Conservation (phyloP, 441 rosid species). For the Adansonia gregorii region DNA sequence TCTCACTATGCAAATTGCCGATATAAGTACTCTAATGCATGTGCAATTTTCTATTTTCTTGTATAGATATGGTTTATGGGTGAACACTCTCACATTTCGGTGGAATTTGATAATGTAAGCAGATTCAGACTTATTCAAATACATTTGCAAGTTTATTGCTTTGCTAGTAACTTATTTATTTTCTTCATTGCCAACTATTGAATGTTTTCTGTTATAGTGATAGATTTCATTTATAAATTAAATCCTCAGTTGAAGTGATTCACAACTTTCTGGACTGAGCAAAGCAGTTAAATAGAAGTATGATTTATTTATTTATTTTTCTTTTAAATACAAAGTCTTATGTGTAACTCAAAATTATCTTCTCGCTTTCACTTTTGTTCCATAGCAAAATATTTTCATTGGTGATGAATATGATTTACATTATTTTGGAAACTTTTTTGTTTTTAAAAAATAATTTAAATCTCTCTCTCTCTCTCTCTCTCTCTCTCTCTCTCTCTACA, state of each 20-base stretch:
- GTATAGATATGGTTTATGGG: slow-evolving; percentile 91
- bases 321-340: not conserved
- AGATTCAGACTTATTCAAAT: slow-evolving; percentile 24
- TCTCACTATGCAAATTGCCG: not conserved
- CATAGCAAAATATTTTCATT: not conserved
- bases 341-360: slow-evolving; percentile 4
- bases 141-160: not conserved
- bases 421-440: not conserved
- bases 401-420: not conserved
- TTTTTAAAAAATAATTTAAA: not conserved
- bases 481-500: no score
- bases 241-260: not conserved
- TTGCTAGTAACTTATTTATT: not conserved
- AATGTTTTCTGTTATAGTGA: not conserved
- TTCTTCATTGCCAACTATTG: not conserved
- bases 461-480: no score
- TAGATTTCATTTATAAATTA: not conserved
- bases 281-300: not conserved
- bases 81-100: slow-evolving; percentile 82
- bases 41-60: slow-evolving; percentile 26
- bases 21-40: slow-evolving; percentile 22
- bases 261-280: not conserved
- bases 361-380: slow-evolving; percentile 6
- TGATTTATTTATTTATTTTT: not conserved
- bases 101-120: slow-evolving; percentile 88